Base-by-base conservation (phyloP, 192 early-diverging fungal genomes). In the Mortierella claussenii region DNA sequence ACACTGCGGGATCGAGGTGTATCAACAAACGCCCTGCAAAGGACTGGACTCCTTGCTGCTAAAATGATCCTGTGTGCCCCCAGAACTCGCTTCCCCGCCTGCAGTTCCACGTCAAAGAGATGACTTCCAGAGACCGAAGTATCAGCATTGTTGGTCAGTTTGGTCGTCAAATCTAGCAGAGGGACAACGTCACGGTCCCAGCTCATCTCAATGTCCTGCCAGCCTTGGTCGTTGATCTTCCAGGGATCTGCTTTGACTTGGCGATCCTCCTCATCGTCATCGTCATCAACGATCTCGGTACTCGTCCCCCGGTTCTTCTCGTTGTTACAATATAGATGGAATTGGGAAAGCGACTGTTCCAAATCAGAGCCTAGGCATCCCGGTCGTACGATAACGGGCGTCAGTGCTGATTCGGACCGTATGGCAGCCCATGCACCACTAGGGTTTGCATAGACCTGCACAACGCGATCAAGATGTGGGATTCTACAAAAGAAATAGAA, bases 381-480 rank as follows among this genome's bases (percentile, higher is more conserved):
- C 6, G 57, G 44, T 0, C 63, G 54, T 4, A 81, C 37, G 2
- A 30, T 12, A 18, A 80, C 62, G 15, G 71, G 62, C 1, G 55
- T 65, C 17, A 87, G 80, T 5, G 75, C 26, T 9, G 61, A 52
- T 37, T 91, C 89, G 13, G 81, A 73, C 20, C 91, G 78, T 4
- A 93, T 13, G 1, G 88, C 89, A 21, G 81, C 91, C 81, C 84
- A 92, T 7, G 87, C 85, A 12, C 91, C 92, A 23, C 80, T 82
- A 31, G 85, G 71, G 57, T 82, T 89, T 2, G 89, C 88, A 23
- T 51, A 75, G 2, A 93, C 89, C 24, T 68, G 57, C 4, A 81
- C 63, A 31, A 86, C 69, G 55, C 91, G 85, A 56, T 93, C 87
- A 26, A 94, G 61, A 55, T 80, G 74, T 8, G 85, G 84, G 7